Conservation (phyloP, 306 rosid genomes). For the Lathyrus aphaca region DNA sequence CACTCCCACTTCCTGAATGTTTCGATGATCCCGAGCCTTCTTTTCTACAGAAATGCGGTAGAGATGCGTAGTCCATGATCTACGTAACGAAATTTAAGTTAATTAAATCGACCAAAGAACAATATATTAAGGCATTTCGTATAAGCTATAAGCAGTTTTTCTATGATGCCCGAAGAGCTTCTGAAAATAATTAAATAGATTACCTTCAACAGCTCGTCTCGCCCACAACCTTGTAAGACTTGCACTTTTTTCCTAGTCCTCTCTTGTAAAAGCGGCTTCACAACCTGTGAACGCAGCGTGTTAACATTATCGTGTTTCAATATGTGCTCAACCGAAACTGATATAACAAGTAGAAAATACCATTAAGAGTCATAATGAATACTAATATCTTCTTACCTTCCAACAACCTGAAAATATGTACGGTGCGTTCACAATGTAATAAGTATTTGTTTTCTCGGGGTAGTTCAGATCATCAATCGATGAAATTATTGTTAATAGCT, state of each 20-base stretch:
- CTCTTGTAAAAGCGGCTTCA: conserved; percentile 97
- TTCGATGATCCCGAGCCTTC: conserved; percentile 77
- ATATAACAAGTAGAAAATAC: conserved; percentile 11
- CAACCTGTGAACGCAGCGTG: conserved; percentile 60
- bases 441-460: conserved; percentile 91
- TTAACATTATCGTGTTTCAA: conserved; percentile 22
- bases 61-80: conserved; percentile 83
- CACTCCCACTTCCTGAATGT: conserved; percentile 48
- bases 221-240: conserved; percentile 80
- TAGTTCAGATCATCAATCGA: conserved; percentile 94
- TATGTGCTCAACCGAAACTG: conserved; percentile 21
- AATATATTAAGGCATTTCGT: neutral
- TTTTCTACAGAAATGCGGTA: conserved; percentile 77
- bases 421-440: conserved; percentile 85
- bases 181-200: neutral
- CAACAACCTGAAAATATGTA: conserved; percentile 94
- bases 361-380: conserved; percentile 32
- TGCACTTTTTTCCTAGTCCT: conserved; percentile 88
- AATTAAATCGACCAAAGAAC: conserved; percentile 22
- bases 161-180: no score
- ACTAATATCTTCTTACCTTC: conserved; percentile 62
- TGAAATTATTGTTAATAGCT: conserved; percentile 79
- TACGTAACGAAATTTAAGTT: conserved; percentile 42
- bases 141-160: no score
- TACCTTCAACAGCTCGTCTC: conserved; percentile 91